phyloP scores from a whole-genome alignment of 495 filamentous ascomycete species.

The Tetracladium setigerum region DNA sequence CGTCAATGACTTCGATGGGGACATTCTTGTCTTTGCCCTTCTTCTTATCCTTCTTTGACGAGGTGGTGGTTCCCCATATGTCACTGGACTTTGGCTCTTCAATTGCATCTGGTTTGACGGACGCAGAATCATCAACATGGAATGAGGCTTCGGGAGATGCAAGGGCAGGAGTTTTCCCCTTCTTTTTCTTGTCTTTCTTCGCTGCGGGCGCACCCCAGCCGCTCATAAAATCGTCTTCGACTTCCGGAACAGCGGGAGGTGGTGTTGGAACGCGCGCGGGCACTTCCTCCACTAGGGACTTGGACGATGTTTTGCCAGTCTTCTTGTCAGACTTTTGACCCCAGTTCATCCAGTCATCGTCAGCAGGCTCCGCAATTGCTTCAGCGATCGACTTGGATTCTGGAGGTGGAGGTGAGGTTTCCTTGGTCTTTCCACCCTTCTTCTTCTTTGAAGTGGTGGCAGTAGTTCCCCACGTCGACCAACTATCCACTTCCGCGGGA shows the following conservation, averaged over 20 bases:
- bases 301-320: conserved; percentile 7
- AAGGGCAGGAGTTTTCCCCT: conserved; percentile 24
- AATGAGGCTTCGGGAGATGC: conserved; percentile 11
- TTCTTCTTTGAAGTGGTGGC: conserved; percentile 11
- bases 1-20: conserved; percentile 32
- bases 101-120: conserved; percentile 34
- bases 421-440: conserved; percentile 8
- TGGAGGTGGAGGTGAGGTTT: conserved; percentile 1
- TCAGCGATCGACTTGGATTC: conserved; percentile 7
- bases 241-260: conserved; percentile 27
- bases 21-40: conserved; percentile 31
- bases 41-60: conserved; percentile 35
- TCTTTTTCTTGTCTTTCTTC: conserved; percentile 28
- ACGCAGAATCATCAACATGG: conserved; percentile 16
- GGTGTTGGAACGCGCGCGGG: conserved; percentile 21
- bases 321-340: conserved; percentile 19
- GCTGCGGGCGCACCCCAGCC: conserved; percentile 30
- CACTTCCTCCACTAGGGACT: conserved; percentile 20
- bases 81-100: conserved; percentile 38
- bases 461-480: conserved; percentile 4
- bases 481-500: neutral
- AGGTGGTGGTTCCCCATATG: conserved; percentile 28
- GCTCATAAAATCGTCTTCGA: conserved; percentile 25
- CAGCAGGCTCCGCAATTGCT: conserved; percentile 10
- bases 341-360: conserved; percentile 23